Conservation (phyloP, 306 rosid genomes). For the Alnus rubra region DNA sequence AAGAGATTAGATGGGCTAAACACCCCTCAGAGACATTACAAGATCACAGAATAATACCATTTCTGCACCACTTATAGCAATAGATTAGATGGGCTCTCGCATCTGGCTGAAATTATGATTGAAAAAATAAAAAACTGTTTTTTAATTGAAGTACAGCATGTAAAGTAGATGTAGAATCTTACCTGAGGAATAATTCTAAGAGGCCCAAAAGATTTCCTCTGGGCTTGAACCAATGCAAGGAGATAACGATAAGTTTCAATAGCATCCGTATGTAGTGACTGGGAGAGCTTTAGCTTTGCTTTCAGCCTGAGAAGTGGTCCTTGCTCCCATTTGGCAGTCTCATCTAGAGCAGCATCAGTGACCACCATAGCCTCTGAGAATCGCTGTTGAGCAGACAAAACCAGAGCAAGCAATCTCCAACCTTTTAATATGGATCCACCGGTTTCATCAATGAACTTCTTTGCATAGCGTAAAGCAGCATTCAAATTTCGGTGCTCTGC, state of each 20-base stretch:
- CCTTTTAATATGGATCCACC: constrained; percentile 83
- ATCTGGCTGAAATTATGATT: not conserved
- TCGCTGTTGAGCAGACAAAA: constrained; percentile 85
- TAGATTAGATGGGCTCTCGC: not conserved
- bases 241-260: constrained; percentile 87
- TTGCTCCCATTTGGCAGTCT: constrained; percentile 92
- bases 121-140: not conserved
- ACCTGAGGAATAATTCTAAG: constrained; percentile 59
- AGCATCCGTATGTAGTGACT: constrained; percentile 76
- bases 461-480: constrained; percentile 70
- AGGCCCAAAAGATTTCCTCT: constrained; percentile 81
- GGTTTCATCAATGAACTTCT: constrained; percentile 73
- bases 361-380: constrained; percentile 86
- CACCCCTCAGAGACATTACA: not conserved
- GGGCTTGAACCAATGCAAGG: constrained; percentile 96
- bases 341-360: constrained; percentile 91
- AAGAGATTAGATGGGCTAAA: not conserved
- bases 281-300: constrained; percentile 79
- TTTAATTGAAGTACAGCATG: not conserved
- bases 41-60: not conserved
- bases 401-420: constrained; percentile 89
- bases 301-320: constrained; percentile 88
- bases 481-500: constrained; percentile 80
- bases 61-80: not conserved
- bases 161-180: constrained; percentile 27